These are phyloP conservation scores for Quercus lobata DNA, from an alignment of 331 rosid species.

Conservation along the genomic window DNA sequence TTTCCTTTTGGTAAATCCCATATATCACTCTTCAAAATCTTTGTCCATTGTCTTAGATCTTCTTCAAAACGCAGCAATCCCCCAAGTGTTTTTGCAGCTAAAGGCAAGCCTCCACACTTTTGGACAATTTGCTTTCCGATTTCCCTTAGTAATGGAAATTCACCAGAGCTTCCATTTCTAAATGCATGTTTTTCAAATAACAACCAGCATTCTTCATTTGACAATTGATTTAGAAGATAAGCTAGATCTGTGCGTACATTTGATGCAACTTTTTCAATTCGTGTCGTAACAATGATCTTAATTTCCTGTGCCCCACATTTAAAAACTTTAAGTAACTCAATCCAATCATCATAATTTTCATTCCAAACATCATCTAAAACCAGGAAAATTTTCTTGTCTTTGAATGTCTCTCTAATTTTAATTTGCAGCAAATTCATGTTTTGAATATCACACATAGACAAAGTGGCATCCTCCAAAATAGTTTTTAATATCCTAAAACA, in stretches of 20 bases:
- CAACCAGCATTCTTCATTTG: constrained; percentile 30
- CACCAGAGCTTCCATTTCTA: too few species aligned
- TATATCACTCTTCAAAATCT: constrained; percentile 15
- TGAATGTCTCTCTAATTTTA: background rate
- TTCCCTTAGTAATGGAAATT: too few species aligned
- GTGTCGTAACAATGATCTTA: constrained; percentile 27
- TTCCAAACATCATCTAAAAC: constrained; percentile 39
- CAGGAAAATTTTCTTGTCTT: constrained; percentile 15
- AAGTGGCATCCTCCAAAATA: background rate
- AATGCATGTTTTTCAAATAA: constrained; percentile 1
- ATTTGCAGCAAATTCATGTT: background rate
- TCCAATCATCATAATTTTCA: constrained; percentile 7
- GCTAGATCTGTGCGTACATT: background rate
- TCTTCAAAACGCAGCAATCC: constrained; percentile 5
- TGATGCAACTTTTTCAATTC: background rate
- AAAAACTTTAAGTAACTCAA: background rate
- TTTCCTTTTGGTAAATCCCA: background rate
- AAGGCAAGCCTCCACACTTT: constrained; percentile 24
- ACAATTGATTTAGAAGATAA: background rate
- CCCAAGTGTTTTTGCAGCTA: constrained; percentile 33
- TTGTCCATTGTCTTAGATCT: constrained; percentile 1
- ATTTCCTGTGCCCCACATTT: constrained; percentile 12
- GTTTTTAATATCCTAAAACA: background rate
- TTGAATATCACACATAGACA: background rate
- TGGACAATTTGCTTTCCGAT: too few species aligned